Base-by-base conservation (phyloP, 208 protist genomes). In the Strigomonas galati region DNA sequence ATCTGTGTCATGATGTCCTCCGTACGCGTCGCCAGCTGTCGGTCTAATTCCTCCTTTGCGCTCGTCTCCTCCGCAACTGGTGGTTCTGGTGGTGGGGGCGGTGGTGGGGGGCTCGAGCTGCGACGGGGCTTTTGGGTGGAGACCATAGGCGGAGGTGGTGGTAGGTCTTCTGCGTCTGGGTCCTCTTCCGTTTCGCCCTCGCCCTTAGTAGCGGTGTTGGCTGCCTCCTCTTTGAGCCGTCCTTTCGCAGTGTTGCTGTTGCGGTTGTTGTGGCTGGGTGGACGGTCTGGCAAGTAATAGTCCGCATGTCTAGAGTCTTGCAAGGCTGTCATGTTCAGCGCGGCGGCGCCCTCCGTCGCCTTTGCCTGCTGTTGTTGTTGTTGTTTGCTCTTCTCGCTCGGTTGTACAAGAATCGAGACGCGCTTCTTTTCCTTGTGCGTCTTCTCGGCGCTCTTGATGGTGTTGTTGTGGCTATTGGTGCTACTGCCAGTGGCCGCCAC, bases 241-340 rank as follows among this genome's bases (percentile, higher is more conserved):
- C n/a, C n/a, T n/a, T 49, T 49, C 19, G 14, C 43, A 21, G 14
- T 49, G 19, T 49, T 49, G 19, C 19, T 49, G 19, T 49, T 49
- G 19, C 19, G 14, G 19, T 49, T 49, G 19, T 49, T 49, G 19
- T 49, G 14, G 19, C 15, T n/a, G 19, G 43, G 19, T n/a, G 43
- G 19, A 49, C 43, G 43, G 43, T 49, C 19, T 14, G 14, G 19
- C 10, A 10, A 17, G 51, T 56, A 56, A n/a, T 56, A 56, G 9
- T 14, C 51, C 51, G 51, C 51, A n/a, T 56, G 51, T 7, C 51
- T 14, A n/a, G 51, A 56, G 51, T 7, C n/a, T 10, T 56, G 51
- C 26, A 56, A n/a, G 10, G n/a, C n/a, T 24, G 51, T 56, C 51
- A 28, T 56, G 14, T 56, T 14, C 51, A 56, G 19, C 51, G n/a